A percentile compares a stretch with the other conserved stretches of the same genome.
Evolutionary conservation across 2,329 filamentous ascomycete species (phyloP).

Genomic region (Coleophoma cylindrospora): DNA sequence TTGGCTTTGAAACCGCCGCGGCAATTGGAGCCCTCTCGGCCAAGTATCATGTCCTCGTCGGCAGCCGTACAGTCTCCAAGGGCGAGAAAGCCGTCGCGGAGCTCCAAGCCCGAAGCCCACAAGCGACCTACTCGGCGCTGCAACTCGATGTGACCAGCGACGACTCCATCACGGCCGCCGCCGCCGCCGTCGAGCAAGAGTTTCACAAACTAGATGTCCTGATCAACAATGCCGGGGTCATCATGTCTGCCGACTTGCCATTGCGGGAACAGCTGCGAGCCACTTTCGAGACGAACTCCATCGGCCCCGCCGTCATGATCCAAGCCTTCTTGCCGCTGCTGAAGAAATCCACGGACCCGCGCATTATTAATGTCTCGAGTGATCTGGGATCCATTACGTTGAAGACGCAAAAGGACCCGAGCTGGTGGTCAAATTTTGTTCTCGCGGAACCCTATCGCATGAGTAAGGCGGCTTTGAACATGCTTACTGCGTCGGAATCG

Average conservation of each 20-base stretch:
- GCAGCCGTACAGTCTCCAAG: constrained; percentile 12
- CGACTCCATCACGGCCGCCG: constrained; percentile 4
- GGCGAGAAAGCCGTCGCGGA: constrained; percentile 13
- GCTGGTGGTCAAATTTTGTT: background rate
- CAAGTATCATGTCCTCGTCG: constrained; percentile 19
- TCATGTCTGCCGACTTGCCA: background rate
- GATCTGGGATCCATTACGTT: constrained; percentile 10
- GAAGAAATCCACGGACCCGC: constrained; percentile 6
- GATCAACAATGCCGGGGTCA: constrained; percentile 19
- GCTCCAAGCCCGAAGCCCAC: constrained; percentile 8
- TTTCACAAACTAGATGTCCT: constrained; percentile 24
- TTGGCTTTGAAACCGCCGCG: constrained; percentile 32
- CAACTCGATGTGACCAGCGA: constrained; percentile 13
- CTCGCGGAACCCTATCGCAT: constrained; percentile 8
- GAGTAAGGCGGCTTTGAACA: constrained; percentile 19
- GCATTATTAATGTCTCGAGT: constrained; percentile 12
- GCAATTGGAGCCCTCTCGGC: constrained; percentile 2
- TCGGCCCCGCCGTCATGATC: constrained; percentile 11
- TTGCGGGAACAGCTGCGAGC: constrained; percentile 1
- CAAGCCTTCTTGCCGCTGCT: constrained; percentile 12
- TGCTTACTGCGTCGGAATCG: constrained; percentile 10
- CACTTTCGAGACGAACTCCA: constrained; percentile 12
- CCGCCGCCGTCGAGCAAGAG: constrained; percentile 2
- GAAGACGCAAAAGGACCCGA: constrained; percentile 7
- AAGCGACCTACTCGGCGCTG: constrained; percentile 11